Percentiles rank a stretch among this genome's conserved stretches.
Evolutionary conservation across 345 rosid genomes (phyloP).

Genomic region (Lepidium sativum): DNA sequence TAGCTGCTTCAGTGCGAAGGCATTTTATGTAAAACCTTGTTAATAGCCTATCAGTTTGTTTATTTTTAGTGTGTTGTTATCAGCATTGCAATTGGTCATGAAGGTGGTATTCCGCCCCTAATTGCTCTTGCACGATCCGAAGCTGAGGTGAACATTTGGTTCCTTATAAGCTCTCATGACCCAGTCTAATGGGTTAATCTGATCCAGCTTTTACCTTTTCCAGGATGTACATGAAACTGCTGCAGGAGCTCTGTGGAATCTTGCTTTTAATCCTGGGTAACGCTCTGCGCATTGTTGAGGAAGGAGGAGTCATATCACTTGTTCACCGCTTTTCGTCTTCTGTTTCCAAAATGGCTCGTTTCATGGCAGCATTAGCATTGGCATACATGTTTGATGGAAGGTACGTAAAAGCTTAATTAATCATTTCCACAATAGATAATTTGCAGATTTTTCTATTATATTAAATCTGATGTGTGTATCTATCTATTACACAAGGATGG

Average conservation of each 20-base stretch:
- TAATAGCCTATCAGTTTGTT: neutral
- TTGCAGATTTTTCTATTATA: conserved; percentile 1
- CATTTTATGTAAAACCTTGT: neutral
- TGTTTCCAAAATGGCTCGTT: conserved; percentile 65
- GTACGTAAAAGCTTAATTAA: conserved; percentile 23
- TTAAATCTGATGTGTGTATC: neutral
- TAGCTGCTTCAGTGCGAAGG: neutral
- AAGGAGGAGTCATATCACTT: conserved; percentile 63
- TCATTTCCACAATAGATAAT: neutral
- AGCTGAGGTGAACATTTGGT: conserved; percentile 40
- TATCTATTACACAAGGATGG: conserved; percentile 46
- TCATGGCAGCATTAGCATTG: conserved; percentile 76
- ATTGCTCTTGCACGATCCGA: conserved; percentile 54
- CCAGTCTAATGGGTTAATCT: neutral
- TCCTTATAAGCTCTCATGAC: neutral
- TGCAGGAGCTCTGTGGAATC: conserved; percentile 86
- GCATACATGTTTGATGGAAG: conserved; percentile 83
- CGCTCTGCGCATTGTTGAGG: conserved; percentile 65
- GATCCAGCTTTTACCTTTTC: neutral
- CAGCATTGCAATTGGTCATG: conserved; percentile 71
- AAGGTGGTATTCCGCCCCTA: conserved; percentile 71
- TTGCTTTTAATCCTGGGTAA: conserved; percentile 63
- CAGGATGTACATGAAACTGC: conserved; percentile 92
- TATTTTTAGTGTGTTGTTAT: neutral
- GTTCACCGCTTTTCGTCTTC: conserved; percentile 54